Percentiles rank a stretch among this genome's conserved stretches.
Conservation (phyloP, 371 early-diverging fungal genomes). For the Syncephalis plumigaleata region DNA sequence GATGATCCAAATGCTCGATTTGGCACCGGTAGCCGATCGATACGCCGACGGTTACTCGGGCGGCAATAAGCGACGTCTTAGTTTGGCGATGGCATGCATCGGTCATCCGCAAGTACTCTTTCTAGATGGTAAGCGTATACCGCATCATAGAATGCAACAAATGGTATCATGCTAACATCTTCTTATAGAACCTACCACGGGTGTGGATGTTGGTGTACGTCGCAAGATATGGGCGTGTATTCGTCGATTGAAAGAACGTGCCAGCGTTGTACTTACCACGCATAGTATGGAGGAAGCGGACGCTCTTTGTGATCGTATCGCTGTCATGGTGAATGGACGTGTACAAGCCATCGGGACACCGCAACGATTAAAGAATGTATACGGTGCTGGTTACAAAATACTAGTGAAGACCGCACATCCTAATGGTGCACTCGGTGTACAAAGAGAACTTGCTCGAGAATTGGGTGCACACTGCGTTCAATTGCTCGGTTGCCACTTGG, state of each 20-base stretch:
- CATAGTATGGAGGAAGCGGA: slow-evolving; percentile 24
- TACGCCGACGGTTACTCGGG: slow-evolving; percentile 21
- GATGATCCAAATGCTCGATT: slow-evolving; percentile 14
- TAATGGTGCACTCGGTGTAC: too few species aligned
- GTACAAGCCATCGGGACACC: slow-evolving; percentile 24
- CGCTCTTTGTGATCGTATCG: slow-evolving; percentile 22
- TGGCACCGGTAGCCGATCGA: slow-evolving; percentile 12
- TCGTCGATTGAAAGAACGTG: slow-evolving; percentile 15
- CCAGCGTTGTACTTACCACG: slow-evolving; percentile 21
- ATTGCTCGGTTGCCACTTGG: too few species aligned
- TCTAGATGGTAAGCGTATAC: slow-evolving; percentile 22
- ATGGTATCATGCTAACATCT: too few species aligned
- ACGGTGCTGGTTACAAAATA: slow-evolving; percentile 20
- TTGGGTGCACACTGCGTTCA: too few species aligned
- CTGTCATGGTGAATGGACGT: slow-evolving; percentile 25
- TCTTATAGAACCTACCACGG: slow-evolving; percentile 29
- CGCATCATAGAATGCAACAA: too few species aligned
- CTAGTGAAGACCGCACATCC: slow-evolving; percentile 7
- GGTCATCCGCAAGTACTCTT: slow-evolving; percentile 31
- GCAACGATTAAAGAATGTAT: slow-evolving; percentile 20
- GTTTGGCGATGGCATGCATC: slow-evolving; percentile 31
- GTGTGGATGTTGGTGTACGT: slow-evolving; percentile 23
- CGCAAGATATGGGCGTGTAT: slow-evolving; percentile 24
- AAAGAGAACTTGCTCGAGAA: too few species aligned
- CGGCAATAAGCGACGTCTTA: slow-evolving; percentile 36